These are phyloP conservation scores for Alternaria postmessia DNA, from an alignment of 2,329 filamentous ascomycete species.

Conservation along the genomic window DNA sequence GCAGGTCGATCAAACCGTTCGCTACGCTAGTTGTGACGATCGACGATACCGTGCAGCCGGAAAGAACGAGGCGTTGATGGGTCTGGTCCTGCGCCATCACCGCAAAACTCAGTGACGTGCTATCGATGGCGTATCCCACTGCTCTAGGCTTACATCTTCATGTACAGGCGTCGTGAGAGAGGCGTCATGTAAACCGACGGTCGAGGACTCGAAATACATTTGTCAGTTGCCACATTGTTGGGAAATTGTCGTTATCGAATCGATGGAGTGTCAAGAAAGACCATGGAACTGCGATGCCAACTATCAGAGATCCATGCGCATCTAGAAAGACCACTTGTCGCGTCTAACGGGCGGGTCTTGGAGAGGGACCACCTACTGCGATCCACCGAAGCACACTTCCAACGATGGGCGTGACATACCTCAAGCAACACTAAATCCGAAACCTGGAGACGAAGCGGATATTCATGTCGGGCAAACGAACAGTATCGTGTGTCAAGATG, in stretches of 20 bases:
- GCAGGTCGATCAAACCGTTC: background rate
- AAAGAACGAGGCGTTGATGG: background rate
- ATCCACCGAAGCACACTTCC: background rate
- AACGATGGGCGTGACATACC: background rate
- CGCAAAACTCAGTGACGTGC: background rate
- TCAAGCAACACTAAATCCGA: background rate
- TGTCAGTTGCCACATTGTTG: background rate
- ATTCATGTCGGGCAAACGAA: background rate
- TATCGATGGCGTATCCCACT: background rate
- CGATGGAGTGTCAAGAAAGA: background rate
- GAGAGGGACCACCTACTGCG: background rate
- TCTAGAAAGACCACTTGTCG: background rate
- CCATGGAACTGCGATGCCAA: rapidly evolving
- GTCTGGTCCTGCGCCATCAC: background rate
- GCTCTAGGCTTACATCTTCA: background rate
- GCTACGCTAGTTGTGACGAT: background rate
- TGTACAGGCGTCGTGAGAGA: background rate
- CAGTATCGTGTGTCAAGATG: background rate
- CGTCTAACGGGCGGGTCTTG: background rate
- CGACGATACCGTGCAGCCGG: background rate
- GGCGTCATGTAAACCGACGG: background rate
- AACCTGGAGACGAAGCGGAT: background rate
- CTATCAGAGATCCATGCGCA: background rate
- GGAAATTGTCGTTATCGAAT: background rate
- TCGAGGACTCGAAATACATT: background rate